Evolutionary conservation across 495 filamentous ascomycete species (phyloP).

Genomic region (Tuber microsphaerosporum): DNA sequence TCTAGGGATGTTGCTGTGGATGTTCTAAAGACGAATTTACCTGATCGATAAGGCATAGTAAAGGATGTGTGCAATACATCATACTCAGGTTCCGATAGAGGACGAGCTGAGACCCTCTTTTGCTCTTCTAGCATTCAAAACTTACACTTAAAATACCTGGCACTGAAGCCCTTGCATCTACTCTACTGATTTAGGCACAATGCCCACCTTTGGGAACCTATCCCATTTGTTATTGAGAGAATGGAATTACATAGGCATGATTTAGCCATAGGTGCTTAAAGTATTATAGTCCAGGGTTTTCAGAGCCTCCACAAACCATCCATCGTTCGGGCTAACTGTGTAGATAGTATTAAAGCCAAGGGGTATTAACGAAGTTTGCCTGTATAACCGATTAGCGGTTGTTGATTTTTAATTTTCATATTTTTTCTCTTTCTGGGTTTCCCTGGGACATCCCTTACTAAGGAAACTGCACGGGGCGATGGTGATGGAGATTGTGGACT

Average conservation of each 20-base stretch:
- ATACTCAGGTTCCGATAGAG: not conserved
- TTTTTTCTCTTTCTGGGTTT: not conserved
- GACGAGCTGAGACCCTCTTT: not conserved
- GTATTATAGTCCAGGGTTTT: not conserved
- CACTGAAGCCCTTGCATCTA: not conserved
- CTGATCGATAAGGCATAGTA: too few species aligned
- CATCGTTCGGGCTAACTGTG: not conserved
- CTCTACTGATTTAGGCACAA: not conserved
- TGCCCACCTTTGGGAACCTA: not conserved
- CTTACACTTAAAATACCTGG: not conserved
- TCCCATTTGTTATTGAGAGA: not conserved
- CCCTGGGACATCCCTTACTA: not conserved
- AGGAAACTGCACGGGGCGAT: not conserved
- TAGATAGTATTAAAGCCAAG: too few species aligned
- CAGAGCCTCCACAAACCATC: not conserved
- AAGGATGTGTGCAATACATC: not conserved
- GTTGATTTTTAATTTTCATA: not conserved
- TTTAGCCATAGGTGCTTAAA: not conserved
- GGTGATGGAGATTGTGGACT: not conserved
- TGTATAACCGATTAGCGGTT: not conserved
- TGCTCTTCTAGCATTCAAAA: not conserved
- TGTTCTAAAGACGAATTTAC: too few species aligned
- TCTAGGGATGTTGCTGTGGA: not conserved
- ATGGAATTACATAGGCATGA: not conserved
- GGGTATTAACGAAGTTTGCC: too few species aligned